phyloP scores from a whole-genome alignment of 345 rosid species.

The Dovyalis caffra region DNA sequence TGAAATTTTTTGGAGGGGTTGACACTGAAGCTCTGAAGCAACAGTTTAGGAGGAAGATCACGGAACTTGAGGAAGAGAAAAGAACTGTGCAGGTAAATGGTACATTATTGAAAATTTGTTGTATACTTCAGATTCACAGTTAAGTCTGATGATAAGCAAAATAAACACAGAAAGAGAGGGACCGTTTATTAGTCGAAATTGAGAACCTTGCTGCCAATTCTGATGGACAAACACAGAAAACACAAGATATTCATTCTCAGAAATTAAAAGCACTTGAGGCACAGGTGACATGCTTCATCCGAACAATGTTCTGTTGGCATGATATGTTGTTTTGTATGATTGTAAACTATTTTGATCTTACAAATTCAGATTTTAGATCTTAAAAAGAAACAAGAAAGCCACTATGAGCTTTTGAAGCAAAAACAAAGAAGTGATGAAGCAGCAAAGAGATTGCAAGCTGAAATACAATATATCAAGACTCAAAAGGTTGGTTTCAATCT shows the following conservation, averaged over 20 bases:
- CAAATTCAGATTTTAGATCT: slow-evolving; percentile 70
- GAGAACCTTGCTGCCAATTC: slow-evolving; percentile 74
- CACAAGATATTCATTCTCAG: slow-evolving; percentile 79
- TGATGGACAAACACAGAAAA: slow-evolving; percentile 64
- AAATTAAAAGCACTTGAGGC: slow-evolving; percentile 81
- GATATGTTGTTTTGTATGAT: not conserved
- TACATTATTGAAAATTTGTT: slow-evolving; percentile 15
- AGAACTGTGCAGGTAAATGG: slow-evolving; percentile 65
- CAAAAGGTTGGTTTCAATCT: slow-evolving; percentile 61
- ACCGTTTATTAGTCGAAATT: slow-evolving; percentile 74
- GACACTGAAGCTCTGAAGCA: slow-evolving; percentile 75
- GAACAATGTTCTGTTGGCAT: not conserved
- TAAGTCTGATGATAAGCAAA: slow-evolving; percentile 6
- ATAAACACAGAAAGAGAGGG: slow-evolving; percentile 79
- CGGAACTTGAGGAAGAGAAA: slow-evolving; percentile 87
- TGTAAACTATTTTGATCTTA: slow-evolving; percentile 11
- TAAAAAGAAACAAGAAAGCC: slow-evolving; percentile 95
- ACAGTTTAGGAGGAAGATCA: slow-evolving; percentile 88
- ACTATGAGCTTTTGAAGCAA: slow-evolving; percentile 89
- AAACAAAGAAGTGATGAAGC: slow-evolving; percentile 97
- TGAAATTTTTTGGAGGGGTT: slow-evolving; percentile 81
- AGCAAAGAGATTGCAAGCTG: slow-evolving; percentile 82
- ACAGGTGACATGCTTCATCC: slow-evolving; percentile 45
- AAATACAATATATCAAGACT: slow-evolving; percentile 90
- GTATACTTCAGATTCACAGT: slow-evolving; percentile 6